Percentiles rank a stretch among this genome's conserved stretches.
Conservation (phyloP, 1,284 basidiomycete species). For the Moesziomyces sp. region DNA sequence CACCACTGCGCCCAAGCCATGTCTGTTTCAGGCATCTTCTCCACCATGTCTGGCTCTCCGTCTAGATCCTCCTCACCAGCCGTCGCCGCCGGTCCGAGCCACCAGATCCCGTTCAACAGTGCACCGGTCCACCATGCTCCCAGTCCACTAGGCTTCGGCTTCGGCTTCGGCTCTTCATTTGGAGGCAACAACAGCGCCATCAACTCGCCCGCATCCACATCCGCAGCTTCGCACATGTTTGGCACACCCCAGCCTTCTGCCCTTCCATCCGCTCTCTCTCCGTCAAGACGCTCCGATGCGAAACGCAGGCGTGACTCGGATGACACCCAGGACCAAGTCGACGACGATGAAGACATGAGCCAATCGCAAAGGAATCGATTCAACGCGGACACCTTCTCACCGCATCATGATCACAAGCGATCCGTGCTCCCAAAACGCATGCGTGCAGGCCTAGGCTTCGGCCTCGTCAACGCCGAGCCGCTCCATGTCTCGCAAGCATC, state of each 20-base stretch:
- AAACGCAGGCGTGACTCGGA: slow-evolving; percentile 47
- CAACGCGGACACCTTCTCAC: slow-evolving; percentile 18
- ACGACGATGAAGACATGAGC: slow-evolving; percentile 50
- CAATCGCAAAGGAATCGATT: slow-evolving; percentile 16
- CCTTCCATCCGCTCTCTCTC: slow-evolving; percentile 6
- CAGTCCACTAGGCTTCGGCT: slow-evolving; percentile 53
- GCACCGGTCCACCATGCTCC: slow-evolving; percentile 55
- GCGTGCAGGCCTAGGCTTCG: slow-evolving; percentile 49
- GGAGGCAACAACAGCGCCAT: slow-evolving; percentile 29
- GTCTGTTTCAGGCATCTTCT: slow-evolving; percentile 29
- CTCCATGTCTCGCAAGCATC: slow-evolving; percentile 7
- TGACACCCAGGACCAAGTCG: slow-evolving; percentile 32
- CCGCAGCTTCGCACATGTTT: slow-evolving; percentile 21
- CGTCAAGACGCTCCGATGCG: slow-evolving; percentile 36
- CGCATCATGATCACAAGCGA: slow-evolving; percentile 23
- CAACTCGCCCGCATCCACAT: slow-evolving; percentile 16
- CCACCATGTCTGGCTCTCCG: slow-evolving; percentile 41
- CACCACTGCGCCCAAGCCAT: slow-evolving; percentile 6
- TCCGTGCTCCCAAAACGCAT: slow-evolving; percentile 48
- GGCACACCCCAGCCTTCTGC: slow-evolving; percentile 15
- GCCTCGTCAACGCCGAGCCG: slow-evolving; percentile 31
- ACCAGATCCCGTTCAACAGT: slow-evolving; percentile 54
- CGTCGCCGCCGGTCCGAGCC: slow-evolving; percentile 33
- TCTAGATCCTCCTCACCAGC: slow-evolving; percentile 47
- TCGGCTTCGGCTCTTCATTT: slow-evolving; percentile 55